Conservation (phyloP, 1,139 yeast genomes). For the Arxiozyma telluris region DNA sequence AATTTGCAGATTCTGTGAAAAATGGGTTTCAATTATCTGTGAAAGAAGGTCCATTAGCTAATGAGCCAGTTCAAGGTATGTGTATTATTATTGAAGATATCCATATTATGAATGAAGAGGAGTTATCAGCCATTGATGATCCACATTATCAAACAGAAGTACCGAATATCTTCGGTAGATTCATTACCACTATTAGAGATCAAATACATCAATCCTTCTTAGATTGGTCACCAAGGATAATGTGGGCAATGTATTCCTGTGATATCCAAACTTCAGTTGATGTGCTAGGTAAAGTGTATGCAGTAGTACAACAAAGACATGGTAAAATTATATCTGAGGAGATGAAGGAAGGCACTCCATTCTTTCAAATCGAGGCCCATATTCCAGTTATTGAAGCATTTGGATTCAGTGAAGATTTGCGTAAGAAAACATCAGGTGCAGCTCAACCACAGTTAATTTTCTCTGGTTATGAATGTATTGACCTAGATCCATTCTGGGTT, state of each 20-base stretch:
- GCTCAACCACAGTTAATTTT: constrained; percentile 94
- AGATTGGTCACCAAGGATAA: constrained; percentile 78
- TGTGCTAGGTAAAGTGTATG: constrained; percentile 90
- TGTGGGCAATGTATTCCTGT: constrained; percentile 88
- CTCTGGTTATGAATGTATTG: constrained; percentile 77
- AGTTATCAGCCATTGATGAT: constrained; percentile 28
- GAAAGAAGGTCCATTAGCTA: constrained; percentile 78
- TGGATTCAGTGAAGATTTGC: constrained; percentile 90
- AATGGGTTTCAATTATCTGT: constrained; percentile 83
- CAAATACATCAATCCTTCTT: constrained; percentile 60
- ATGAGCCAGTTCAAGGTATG: constrained; percentile 83
- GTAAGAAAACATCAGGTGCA: constrained; percentile 92
- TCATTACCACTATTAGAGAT: constrained; percentile 67
- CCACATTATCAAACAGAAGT: constrained; percentile 24
- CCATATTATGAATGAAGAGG: constrained; percentile 32
- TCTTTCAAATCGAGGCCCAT: constrained; percentile 76
- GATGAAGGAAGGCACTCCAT: constrained; percentile 96
- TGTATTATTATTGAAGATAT: constrained; percentile 43
- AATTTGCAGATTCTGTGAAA: constrained; percentile 56
- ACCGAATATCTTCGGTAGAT: constrained; percentile 51
- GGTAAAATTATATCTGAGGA: constrained; percentile 86
- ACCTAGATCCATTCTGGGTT: constrained; percentile 97
- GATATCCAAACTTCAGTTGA: constrained; percentile 94
- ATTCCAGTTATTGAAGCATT: constrained; percentile 94
- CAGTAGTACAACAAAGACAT: constrained; percentile 80